Base-by-base conservation (phyloP, 768 basidiomycete genomes). In the Hygrophoropsis aurantiaca region DNA sequence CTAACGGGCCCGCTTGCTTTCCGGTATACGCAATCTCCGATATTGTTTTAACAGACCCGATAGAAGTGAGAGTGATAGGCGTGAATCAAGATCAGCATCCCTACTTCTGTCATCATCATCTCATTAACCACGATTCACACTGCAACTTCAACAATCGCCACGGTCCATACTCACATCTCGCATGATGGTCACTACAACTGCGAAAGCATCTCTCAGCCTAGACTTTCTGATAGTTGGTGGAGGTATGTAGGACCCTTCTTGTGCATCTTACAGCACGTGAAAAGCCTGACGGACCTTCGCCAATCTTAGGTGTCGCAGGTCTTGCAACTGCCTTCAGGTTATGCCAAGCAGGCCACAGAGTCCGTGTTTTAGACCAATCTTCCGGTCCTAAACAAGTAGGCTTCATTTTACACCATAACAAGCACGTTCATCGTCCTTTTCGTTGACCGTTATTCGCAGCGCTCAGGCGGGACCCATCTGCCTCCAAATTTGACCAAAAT, bases 401-500 rank as follows among this genome's bases (percentile, higher is more conserved):
- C 46, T 40, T 26, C 27, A 4, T 26, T 10, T 11, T 16, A 13
- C 23, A 32, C 47, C 10, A 34, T 34, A 34, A n/a, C n/a, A n/a
- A n/a, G n/a, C n/a, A n/a, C n/a, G 26, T 7, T 25, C 19, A 19
- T 47, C 11, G 5, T 25, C 6, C 21, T 26, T 13, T 33, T 50
- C 19, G 46, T 41, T 5, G 19, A 26, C 36, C 47, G 10, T 16
- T 9, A 16, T 16, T 5, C 46, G 32, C 38, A 74, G 70, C 62
- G 58, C 19, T 52, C 57, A 10, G 70, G 60, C 11, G 75, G 74
- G 11, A 57, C 74, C 11, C 69, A 74, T 19, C 66, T 79, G 4
- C 78, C 78, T 24, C 79, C 81, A 0, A 82, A 82, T 54, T 72
- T 82, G 69, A 79, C 78, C 39, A 71, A 72, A 40, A 64, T 82